Evolutionary conservation across 1,139 yeast species (phyloP), one percentile per base, ranked within the genome.

Genomic region (Candida buenavistaensis): DNA sequence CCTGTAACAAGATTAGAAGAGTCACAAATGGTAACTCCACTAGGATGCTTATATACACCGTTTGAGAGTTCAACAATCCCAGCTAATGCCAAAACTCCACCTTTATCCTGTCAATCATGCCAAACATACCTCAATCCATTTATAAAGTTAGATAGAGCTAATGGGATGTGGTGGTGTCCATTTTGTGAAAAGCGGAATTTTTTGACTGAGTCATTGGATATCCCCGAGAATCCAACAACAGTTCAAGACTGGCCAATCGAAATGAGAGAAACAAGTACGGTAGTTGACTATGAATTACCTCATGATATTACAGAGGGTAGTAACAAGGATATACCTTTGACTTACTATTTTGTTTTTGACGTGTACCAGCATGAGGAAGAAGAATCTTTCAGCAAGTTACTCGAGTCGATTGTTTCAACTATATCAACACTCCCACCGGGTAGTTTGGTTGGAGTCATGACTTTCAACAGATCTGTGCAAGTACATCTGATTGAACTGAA

Each of bases 161-260:
- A 57, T 36, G 41, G 43, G n/a, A 56, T 55, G 59, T 68, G 74
- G 73, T 53, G 62, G 60, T 68, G 75, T 41, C 69, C 68, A 0
- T 55, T 63, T 30, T 68, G 75, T 41, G 50, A 48, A 7, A 53
- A 54, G 22, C 51, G 52, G 20, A 46, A 54, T 3, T 44, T 32
- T 23, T 38, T 66, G 5, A 62, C 69, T 1, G 36, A 38, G 0
- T 45, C 43, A 11, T 50, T 45, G 16, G 26, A 31, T 4, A 29
- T 52, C 12, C 65, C 62, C 2, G 46, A 40, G 12, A 16, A 44
- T 3, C 32, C 43, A 6, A 28, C 43, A 3, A n/a, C 34, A 4
- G 41, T 31, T 6, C 49, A 45, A 2, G 53, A 54, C 7, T 57
- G 64, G 56, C 67, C 68, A 2, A 26, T 50, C 2, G 62, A 57